Conservation (phyloP, 164 flowering plant genomes). For the Magnolia sinica region DNA sequence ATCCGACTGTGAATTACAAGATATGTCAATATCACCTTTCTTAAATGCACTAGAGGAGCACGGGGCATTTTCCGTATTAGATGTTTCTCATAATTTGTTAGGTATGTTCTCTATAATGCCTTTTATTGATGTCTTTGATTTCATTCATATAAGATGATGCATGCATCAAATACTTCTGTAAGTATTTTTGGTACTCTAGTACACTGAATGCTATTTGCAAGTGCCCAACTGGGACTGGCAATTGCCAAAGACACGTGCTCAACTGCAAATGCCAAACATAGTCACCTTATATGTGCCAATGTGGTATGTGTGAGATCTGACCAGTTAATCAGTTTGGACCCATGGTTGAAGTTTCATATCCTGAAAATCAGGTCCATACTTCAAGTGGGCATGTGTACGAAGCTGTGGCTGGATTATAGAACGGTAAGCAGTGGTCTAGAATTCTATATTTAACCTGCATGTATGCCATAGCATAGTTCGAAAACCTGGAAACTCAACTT, state of each 20-base stretch:
- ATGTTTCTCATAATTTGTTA: constrained; percentile 85
- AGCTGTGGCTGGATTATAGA: background rate
- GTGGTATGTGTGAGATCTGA: background rate
- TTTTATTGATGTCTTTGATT: background rate
- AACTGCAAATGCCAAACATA: background rate
- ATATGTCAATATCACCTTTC: constrained; percentile 71
- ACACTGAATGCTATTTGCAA: background rate
- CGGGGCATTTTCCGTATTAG: constrained; percentile 59
- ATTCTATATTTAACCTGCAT: background rate
- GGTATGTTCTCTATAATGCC: constrained; percentile 37
- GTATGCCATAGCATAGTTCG: background rate
- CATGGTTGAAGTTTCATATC: background rate
- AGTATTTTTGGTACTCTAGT: background rate
- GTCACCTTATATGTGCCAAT: background rate
- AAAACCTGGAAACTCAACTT: no score
- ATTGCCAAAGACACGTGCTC: background rate
- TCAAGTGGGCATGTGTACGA: background rate
- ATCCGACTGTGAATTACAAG: constrained; percentile 84
- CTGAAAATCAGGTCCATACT: background rate
- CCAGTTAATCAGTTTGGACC: background rate
- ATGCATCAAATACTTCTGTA: background rate
- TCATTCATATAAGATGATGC: background rate
- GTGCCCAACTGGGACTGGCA: background rate
- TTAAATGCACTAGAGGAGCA: constrained; percentile 61
- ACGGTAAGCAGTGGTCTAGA: background rate